Conservation (phyloP, 164 flowering plant species). For the Litsea cubeba region DNA sequence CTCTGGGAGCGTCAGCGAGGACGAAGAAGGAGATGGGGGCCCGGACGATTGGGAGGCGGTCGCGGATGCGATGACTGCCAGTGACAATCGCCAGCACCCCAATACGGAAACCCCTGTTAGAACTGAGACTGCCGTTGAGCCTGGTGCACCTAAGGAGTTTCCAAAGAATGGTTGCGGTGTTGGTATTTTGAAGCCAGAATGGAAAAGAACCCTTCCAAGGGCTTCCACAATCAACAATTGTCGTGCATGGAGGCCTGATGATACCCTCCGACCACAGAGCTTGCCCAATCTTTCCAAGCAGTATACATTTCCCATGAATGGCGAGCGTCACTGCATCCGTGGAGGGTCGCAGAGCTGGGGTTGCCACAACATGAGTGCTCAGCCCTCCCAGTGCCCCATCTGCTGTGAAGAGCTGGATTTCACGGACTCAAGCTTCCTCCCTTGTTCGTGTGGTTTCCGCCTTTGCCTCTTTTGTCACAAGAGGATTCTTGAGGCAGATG, state of each 20-base stretch:
- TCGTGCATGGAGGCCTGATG: constrained; percentile 88
- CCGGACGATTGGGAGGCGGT: constrained; percentile 51
- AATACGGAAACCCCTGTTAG: constrained; percentile 19
- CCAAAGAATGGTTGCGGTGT: constrained; percentile 1
- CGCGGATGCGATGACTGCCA: constrained; percentile 68
- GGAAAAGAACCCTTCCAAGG: constrained; percentile 14
- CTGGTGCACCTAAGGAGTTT: constrained; percentile 6
- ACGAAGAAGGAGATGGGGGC: constrained; percentile 60
- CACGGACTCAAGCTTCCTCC: constrained; percentile 79
- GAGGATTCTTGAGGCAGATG: constrained; percentile 81
- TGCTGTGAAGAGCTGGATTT: constrained; percentile 80
- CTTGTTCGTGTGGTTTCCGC: constrained; percentile 83
- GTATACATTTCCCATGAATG: constrained; percentile 44
- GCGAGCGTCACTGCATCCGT: constrained; percentile 32
- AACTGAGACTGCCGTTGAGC: constrained; percentile 8
- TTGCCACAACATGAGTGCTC: constrained; percentile 20
- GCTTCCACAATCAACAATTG: constrained; percentile 13
- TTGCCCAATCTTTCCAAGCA: constrained; percentile 77
- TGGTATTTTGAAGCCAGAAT: constrained; percentile 21
- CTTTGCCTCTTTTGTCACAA: constrained; percentile 95
- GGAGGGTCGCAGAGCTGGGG: constrained; percentile 45
- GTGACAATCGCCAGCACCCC: constrained; percentile 33
- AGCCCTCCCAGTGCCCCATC: constrained; percentile 79
- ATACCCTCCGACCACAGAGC: constrained; percentile 70
- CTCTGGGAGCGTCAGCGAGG: constrained; percentile 50